These are phyloP conservation scores for Petunia hybrid DNA, from an alignment of 305 asterid genomes.

Conservation along the genomic window DNA sequence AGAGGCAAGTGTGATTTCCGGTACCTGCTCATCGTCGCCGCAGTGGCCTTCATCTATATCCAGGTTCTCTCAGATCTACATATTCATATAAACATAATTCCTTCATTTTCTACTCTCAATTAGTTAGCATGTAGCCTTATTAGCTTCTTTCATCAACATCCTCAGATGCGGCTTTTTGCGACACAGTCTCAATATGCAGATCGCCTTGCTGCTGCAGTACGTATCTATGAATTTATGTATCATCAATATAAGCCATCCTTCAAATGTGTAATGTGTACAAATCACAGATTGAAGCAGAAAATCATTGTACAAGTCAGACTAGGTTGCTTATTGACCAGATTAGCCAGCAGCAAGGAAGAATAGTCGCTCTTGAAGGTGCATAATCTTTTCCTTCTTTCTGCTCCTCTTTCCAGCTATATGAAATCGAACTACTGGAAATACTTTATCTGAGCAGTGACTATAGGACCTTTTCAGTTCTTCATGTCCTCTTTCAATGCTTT, in stretches of 20 bases:
- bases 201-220: constrained; percentile 89
- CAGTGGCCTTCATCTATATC: constrained; percentile 80
- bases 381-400: constrained; percentile 18
- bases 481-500: constrained; percentile 17
- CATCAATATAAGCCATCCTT: no score
- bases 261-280: constrained; percentile 30
- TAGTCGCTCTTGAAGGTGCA: constrained; percentile 84
- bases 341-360: constrained; percentile 79
- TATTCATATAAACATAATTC: background rate
- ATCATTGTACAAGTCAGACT: constrained; percentile 87
- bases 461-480: constrained; percentile 24
- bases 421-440: background rate
- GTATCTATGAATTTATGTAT: constrained; percentile 34
- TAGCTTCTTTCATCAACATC: constrained; percentile 14
- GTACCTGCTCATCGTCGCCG: constrained; percentile 74
- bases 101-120: constrained; percentile 13
- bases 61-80: constrained; percentile 54
- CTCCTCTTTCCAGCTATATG: constrained; percentile 20
- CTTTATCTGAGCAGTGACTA: constrained; percentile 13
- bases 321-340: constrained; percentile 82
- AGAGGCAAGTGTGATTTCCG: constrained; percentile 68
- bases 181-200: constrained; percentile 90
- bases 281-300: constrained; percentile 86
- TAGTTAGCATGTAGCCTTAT: constrained; percentile 14
- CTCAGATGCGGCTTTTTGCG: constrained; percentile 87